phyloP scores from a whole-genome alignment of 768 basidiomycete genomes.

The Lactarius hengduanensis region DNA sequence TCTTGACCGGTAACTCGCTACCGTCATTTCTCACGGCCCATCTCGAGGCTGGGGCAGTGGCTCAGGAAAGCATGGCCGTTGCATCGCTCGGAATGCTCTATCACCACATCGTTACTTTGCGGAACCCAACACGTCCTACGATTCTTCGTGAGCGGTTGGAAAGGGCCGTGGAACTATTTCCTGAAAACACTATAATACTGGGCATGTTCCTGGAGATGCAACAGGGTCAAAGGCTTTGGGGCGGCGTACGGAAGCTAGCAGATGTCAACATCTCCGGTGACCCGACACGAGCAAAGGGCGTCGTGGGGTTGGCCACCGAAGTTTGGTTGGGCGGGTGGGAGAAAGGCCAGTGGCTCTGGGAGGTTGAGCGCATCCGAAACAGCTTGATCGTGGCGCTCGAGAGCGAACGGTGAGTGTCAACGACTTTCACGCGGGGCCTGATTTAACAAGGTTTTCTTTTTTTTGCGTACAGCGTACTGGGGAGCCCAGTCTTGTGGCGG shows the following conservation, averaged over 20 bases:
- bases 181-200: constrained; percentile 68
- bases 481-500: constrained; percentile 68
- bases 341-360: constrained; percentile 63
- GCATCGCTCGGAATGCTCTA: constrained; percentile 60
- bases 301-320: constrained; percentile 60
- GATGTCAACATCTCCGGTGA: constrained; percentile 44
- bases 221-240: constrained; percentile 78
- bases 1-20: constrained; percentile 49
- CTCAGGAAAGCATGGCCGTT: constrained; percentile 56
- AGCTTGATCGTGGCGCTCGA: constrained; percentile 62
- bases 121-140: constrained; percentile 55
- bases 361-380: constrained; percentile 67
- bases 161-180: constrained; percentile 55
- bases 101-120: constrained; percentile 53
- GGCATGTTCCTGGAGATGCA: constrained; percentile 76
- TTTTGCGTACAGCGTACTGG: constrained; percentile 51
- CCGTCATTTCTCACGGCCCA: constrained; percentile 38
- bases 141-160: constrained; percentile 57
- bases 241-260: constrained; percentile 56
- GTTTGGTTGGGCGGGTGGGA: constrained; percentile 85
- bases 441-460: neutral
- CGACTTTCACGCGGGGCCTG: neutral
- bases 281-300: constrained; percentile 48
- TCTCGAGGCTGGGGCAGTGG: constrained; percentile 28
- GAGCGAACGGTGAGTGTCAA: constrained; percentile 56